Base-by-base conservation (phyloP, 2,329 filamentous ascomycete species). In the Trichoderma atroviride region DNA sequence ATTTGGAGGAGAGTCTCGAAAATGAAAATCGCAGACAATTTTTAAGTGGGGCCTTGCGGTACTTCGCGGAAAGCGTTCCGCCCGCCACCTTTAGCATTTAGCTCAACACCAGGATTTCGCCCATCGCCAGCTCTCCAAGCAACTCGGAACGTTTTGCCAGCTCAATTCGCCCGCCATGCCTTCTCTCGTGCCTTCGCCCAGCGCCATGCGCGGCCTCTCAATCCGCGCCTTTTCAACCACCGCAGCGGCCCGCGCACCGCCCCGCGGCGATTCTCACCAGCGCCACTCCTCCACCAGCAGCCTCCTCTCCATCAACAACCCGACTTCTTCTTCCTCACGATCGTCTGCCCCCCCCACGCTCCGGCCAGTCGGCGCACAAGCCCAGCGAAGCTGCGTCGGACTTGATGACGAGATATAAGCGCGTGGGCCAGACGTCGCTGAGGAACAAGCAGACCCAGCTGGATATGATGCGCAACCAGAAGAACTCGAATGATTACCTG, bases 401-500 rank as follows among this genome's bases (percentile, higher is more conserved):
- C 19, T 65, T 81, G 66, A 61, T 80, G 60, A 75, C 73, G 56
- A 73, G 75, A 52, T 74, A 74, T 72, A 76, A 72, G 68, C 37
- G 60, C 56, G 73, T 72, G 33, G 71, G 71, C 37, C 71, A 73
- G 13, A 64, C n/a, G 68, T 71, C 33, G 68, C 40, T 74, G 65
- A 71, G 72, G 58, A 74, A 73, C 73, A 78, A 77, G 73, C 75
- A 78, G 68, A 72, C 74, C 16, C 75, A 81, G 68, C 77, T 81
- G 68, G 78, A 83, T 65, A 76, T 78, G 68, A 73, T 83, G 67
- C 76, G 76, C 72, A 78, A 80, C 73, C 77, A 78, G 72, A 81
- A 81, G 75, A 74, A 79, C 58, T 81, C 80, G 64, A 81, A 82
- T 56, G 87, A 88, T 72, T 88, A 88, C 78, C 81, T 88, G 74